Evolutionary conservation across 345 rosid genomes (phyloP), one percentile per base, ranked within the genome.

Genomic region (Excoecaria agallocha): DNA sequence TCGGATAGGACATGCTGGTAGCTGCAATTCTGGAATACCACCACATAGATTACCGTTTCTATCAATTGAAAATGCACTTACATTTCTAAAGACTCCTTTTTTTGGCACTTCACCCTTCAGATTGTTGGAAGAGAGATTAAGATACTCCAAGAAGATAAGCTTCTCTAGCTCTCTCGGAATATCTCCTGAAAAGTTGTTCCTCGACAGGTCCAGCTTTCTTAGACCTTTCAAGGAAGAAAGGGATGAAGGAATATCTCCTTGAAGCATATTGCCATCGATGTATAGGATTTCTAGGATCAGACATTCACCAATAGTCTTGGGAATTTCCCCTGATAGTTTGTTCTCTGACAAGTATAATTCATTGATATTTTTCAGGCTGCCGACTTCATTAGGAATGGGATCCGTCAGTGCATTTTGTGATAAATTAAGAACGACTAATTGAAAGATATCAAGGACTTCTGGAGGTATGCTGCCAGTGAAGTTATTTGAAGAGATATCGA

Each of bases 11-110:
- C 79, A 76, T 54, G 37, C 35, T 3, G 78, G 38, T 16, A 76
- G 57, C 39, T 55, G 20, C n/a, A 76, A 6, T n/a, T 49, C 49
- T 19, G 73, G 57, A 12, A 51, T 20, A 43, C 79, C 79, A 16
- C 75, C 79, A 45, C 79, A 76, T 6, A 76, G 75, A 7, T 61
- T 43, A 1, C 9, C n/a, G 38, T 76, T 76, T 45, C 75, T 70
- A 6, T 39, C 3, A 20, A 65, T 4, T 12, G 71, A 56, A n/a
- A 71, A 1, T 11, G 24, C 38, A 49, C 67, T 71, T 16, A 3
- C 38, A 37, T 71, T 77, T 19, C 3, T 56, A 8, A 77, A 77
- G 3, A 77, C 68, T 30, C 80, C 64, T 46, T 25, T 8, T 0
- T 12, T 8, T 12, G 76, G 67, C 8, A 77, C 57, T 43, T 71